These are phyloP conservation scores for Stropharia rugosoannulata DNA, from an alignment of 768 basidiomycete genomes.

Conservation along the genomic window DNA sequence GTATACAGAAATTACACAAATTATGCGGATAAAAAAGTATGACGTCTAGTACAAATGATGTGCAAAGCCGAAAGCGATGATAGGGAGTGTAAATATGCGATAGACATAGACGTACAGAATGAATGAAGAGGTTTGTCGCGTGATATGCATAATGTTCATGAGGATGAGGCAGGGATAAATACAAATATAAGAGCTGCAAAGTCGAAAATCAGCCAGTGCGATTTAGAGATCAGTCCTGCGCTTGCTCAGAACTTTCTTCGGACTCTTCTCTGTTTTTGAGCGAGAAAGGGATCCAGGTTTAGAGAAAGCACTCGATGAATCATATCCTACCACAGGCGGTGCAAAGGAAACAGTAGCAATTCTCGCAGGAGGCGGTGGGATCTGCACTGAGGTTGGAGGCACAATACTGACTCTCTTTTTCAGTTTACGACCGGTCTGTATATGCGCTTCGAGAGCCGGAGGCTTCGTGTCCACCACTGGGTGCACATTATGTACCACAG, in stretches of 20 bases:
- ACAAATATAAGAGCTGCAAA: not conserved
- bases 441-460: constrained; percentile 20
- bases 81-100: not conserved
- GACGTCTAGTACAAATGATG: constrained; percentile 2
- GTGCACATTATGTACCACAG: not conserved
- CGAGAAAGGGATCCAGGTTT: constrained; percentile 13
- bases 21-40: constrained; percentile 3
- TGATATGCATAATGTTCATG: not conserved
- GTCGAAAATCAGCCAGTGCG: not conserved
- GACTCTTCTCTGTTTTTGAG: constrained; percentile 20
- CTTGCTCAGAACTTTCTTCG: constrained; percentile 43
- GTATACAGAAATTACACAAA: not conserved
- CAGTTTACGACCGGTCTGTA: constrained; percentile 23
- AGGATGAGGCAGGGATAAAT: too few relatives aligned
- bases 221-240: constrained; percentile 34
- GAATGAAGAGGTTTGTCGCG: not conserved
- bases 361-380: constrained; percentile 18
- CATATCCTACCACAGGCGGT: constrained; percentile 26
- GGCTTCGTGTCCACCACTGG: constrained; percentile 5
- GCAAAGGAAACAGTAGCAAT: constrained; percentile 27
- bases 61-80: constrained; percentile 7
- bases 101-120: not conserved
- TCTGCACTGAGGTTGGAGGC: constrained; percentile 12
- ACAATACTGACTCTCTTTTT: constrained; percentile 27
- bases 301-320: constrained; percentile 8